phyloP scores from a whole-genome alignment of 2,329 filamentous ascomycete genomes.

The Fusarium liriodendri region DNA sequence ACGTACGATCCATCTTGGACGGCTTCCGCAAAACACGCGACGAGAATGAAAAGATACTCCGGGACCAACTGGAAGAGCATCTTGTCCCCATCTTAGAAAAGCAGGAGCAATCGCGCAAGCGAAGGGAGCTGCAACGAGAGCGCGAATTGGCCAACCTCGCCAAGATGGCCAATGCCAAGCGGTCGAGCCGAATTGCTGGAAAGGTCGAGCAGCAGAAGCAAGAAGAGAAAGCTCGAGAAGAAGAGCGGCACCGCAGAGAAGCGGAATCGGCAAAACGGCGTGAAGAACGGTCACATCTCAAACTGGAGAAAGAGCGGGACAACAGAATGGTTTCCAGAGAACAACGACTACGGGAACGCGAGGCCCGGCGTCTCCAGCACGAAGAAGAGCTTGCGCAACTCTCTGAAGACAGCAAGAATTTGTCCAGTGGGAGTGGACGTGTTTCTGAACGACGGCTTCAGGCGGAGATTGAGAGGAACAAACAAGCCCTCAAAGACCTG shows the following conservation, averaged over 20 bases:
- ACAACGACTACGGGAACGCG: constrained; percentile 85
- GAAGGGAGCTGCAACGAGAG: constrained; percentile 74
- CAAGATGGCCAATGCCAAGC: constrained; percentile 92
- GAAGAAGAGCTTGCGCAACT: constrained; percentile 85
- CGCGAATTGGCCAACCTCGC: constrained; percentile 84
- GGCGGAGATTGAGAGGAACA: constrained; percentile 82
- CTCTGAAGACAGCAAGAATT: constrained; percentile 77
- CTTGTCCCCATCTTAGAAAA: constrained; percentile 88
- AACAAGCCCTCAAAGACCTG: constrained; percentile 79
- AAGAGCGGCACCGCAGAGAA: constrained; percentile 60
- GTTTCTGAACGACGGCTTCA: constrained; percentile 85
- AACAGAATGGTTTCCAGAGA: constrained; percentile 86
- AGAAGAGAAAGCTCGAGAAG: constrained; percentile 77
- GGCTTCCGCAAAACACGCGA: constrained; percentile 82
- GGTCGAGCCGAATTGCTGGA: constrained; percentile 88
- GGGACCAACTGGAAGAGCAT: constrained; percentile 77
- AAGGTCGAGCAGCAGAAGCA: constrained; percentile 83
- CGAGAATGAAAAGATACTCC: constrained; percentile 84
- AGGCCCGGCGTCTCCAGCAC: constrained; percentile 83
- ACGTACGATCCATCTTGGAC: constrained; percentile 79
- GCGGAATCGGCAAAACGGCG: constrained; percentile 76
- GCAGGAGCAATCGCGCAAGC: constrained; percentile 78
- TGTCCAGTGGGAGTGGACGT: constrained; percentile 66
- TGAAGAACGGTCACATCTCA: constrained; percentile 69
- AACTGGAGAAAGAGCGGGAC: constrained; percentile 79